phyloP scores from a whole-genome alignment of 768 basidiomycete genomes.

The Omphalotus guepiniiformis region DNA sequence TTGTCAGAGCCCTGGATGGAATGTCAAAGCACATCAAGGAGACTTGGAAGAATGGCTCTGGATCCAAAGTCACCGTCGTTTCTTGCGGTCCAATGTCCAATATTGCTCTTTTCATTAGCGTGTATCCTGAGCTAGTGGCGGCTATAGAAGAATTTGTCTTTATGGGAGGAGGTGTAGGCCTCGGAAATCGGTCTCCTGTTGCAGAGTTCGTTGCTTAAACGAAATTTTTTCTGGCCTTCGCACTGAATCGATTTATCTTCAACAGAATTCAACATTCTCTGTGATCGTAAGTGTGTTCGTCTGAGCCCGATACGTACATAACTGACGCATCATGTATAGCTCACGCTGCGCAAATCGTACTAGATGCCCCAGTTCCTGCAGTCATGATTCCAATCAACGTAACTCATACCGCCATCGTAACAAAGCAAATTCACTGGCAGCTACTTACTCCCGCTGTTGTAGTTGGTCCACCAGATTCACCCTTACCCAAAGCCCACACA shows the following conservation, averaged over 20 bases:
- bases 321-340: slow-evolving; percentile 47
- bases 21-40: slow-evolving; percentile 53
- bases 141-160: slow-evolving; percentile 71
- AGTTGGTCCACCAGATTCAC: slow-evolving; percentile 9
- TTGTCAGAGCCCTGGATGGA: slow-evolving; percentile 60
- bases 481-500: slow-evolving; percentile 30
- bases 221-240: no score
- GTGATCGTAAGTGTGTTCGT: slow-evolving; percentile 58
- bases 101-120: slow-evolving; percentile 59
- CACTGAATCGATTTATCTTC: background rate
- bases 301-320: background rate
- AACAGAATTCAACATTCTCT: slow-evolving; percentile 75
- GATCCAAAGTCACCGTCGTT: slow-evolving; percentile 60
- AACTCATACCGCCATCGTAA: slow-evolving; percentile 82
- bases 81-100: slow-evolving; percentile 88
- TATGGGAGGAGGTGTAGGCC: slow-evolving; percentile 89
- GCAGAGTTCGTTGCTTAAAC: slow-evolving; percentile 37
- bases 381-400: slow-evolving; percentile 86
- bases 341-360: slow-evolving; percentile 78
- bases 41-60: slow-evolving; percentile 55
- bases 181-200: slow-evolving; percentile 76
- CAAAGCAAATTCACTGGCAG: slow-evolving; percentile 42
- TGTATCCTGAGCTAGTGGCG: slow-evolving; percentile 46
- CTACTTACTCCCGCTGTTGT: slow-evolving; percentile 39
- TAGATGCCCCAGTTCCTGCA: slow-evolving; percentile 47